Percentiles rank a stretch among this genome's conserved stretches.
These are phyloP conservation scores for Papiliotrema nemorosa DNA, from an alignment of 1,284 basidiomycete genomes.

Conservation along the genomic window DNA sequence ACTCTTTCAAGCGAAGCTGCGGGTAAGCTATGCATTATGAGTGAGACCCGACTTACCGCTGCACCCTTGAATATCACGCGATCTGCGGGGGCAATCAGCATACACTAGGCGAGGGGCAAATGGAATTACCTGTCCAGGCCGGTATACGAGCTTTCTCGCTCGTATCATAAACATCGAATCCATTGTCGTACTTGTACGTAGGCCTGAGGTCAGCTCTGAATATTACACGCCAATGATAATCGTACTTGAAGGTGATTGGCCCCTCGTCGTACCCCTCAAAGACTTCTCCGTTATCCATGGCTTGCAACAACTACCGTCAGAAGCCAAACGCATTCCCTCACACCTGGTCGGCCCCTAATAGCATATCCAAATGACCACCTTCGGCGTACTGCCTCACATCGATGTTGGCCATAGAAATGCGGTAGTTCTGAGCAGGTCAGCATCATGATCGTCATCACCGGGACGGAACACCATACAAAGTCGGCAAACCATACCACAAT, in stretches of 20 bases:
- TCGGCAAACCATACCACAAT: constrained; percentile 87
- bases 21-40: constrained; percentile 1
- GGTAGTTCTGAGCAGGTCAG: constrained; percentile 65
- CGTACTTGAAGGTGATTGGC: constrained; percentile 65
- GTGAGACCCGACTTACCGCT: constrained; percentile 62
- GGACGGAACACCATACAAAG: constrained; percentile 47
- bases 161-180: constrained; percentile 81
- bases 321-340: constrained; percentile 11
- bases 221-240: constrained; percentile 47
- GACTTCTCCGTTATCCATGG: constrained; percentile 65
- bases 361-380: constrained; percentile 63
- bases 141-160: constrained; percentile 96
- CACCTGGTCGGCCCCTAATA: constrained; percentile 82
- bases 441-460: background rate
- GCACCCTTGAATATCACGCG: constrained; percentile 81
- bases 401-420: constrained; percentile 80
- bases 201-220: constrained; percentile 61
- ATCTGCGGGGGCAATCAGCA: constrained; percentile 57
- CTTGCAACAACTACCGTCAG: constrained; percentile 60
- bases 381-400: constrained; percentile 65
- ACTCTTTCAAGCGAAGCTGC: constrained; percentile 37
- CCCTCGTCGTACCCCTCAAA: constrained; percentile 88
- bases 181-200: constrained; percentile 54
- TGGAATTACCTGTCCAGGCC: constrained; percentile 81
- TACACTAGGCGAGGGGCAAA: background rate